Evolutionary conservation across 2,329 filamentous ascomycete species (phyloP).

Genomic region (Penicillium sp.): DNA sequence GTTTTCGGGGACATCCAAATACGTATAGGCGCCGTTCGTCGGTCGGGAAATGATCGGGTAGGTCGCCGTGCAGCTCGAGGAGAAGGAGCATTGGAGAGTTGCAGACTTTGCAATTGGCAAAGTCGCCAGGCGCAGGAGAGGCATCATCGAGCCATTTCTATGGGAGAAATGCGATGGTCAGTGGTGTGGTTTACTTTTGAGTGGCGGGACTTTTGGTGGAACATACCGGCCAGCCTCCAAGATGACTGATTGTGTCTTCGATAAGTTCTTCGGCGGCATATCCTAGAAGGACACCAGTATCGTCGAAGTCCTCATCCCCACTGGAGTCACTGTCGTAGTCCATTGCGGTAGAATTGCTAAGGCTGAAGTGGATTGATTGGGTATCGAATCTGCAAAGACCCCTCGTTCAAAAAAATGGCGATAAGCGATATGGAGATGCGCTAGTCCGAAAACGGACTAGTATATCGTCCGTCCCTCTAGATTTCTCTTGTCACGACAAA

Average conservation of each 20-base stretch:
- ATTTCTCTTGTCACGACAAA: not conserved
- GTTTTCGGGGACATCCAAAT: constrained; percentile 74
- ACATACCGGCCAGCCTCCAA: constrained; percentile 84
- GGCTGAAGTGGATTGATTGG: constrained; percentile 1
- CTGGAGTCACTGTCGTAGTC: constrained; percentile 85
- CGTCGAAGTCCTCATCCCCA: constrained; percentile 57
- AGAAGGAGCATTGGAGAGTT: constrained; percentile 79
- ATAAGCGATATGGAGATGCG: constrained; percentile 25
- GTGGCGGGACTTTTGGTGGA: not conserved
- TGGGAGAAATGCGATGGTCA: constrained; percentile 13
- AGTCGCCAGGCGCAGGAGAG: constrained; percentile 69
- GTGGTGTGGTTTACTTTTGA: constrained; percentile 1
- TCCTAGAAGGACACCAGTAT: constrained; percentile 83
- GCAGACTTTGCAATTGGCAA: constrained; percentile 87
- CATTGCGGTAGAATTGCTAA: constrained; percentile 51
- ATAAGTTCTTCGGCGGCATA: constrained; percentile 80
- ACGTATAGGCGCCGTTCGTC: constrained; percentile 89
- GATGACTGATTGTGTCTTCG: constrained; percentile 80
- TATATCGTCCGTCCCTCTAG: not conserved
- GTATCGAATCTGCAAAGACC: constrained; percentile 11
- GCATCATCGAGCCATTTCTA: constrained; percentile 82
- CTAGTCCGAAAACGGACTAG: not conserved
- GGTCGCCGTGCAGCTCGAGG: constrained; percentile 86
- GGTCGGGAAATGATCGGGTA: constrained; percentile 80
- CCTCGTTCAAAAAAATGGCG: constrained; percentile 26